Base-by-base conservation (phyloP, 208 protist species). In the Herpetomonas samuelpessoai region DNA sequence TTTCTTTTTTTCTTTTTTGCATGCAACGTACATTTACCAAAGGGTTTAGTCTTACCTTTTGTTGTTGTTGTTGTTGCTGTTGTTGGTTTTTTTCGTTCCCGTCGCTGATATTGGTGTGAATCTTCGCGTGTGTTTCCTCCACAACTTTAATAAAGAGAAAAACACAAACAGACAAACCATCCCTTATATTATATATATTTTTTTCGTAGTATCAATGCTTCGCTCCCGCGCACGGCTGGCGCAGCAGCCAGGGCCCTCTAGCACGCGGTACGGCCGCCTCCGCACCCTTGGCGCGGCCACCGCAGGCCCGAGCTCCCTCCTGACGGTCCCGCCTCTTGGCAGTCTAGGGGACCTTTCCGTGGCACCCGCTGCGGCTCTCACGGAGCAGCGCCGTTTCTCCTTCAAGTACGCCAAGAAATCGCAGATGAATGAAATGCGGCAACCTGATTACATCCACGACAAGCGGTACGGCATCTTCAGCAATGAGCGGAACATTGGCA, bases 401-500 rank as follows among this genome's bases (percentile, higher is more conserved):
- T 90, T 95, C 74, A 95, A 92, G 73, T 92, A 95, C 70, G 82
- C 88, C 6, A 80, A 61, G 21, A 87, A 91, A 67, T 48, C 65
- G 25, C 88, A 95, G 68, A 77, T 83, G 54, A 71, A 86, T 29
- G 88, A 95, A 30, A 86, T 84, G 64, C 79, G 82, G 12, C 88
- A 95, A 70, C 88, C 88, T 3, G 62, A 65, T 30, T 95, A 84
- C 62, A 91, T 92, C 22, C 83, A 95, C 68, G 85, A 95, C 35
- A 95, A 95, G 65, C 79, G 81, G 28, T 71, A 91, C 64, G 88
- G 88, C 24, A 29, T 95, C 35, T 95, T 95, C 63, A 91, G 78
- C 58, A 86, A 92, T 51, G 81, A 92, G 59, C 54, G 69, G 47
- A 91, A 91, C 63, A 76, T 91, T 22, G 73, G 47, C 22, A 91